Evolutionary conservation across 2,329 filamentous ascomycete genomes (phyloP).

Genomic region (Eurotiales sp.): DNA sequence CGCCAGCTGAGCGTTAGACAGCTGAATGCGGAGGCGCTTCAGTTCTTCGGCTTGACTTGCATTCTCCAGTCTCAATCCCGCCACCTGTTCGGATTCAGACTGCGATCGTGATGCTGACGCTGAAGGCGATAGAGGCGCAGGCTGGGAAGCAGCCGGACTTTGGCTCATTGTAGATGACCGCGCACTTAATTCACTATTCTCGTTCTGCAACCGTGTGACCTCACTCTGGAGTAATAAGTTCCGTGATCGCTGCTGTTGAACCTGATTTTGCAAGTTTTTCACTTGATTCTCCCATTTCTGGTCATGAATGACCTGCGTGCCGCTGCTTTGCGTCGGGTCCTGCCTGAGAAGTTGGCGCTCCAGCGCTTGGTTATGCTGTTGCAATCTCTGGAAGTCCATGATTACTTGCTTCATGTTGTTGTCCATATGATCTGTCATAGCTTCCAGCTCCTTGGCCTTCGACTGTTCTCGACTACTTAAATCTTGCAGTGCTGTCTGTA

Average conservation of each 20-base stretch:
- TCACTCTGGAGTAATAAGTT: background rate
- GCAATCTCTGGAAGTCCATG: background rate
- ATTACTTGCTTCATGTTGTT: background rate
- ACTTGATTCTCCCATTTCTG: background rate
- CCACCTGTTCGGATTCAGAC: background rate
- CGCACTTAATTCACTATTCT: background rate
- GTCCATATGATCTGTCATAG: background rate
- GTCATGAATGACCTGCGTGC: conserved; percentile 4
- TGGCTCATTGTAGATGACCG: background rate
- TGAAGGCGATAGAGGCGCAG: background rate
- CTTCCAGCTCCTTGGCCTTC: background rate
- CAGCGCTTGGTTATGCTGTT: background rate
- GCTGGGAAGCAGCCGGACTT: background rate
- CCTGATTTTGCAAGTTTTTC: background rate
- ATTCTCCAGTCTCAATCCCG: background rate
- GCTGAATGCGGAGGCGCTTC: background rate
- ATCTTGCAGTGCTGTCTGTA: background rate
- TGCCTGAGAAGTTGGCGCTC: background rate
- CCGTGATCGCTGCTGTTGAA: background rate
- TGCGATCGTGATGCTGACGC: background rate
- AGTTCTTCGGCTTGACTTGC: background rate
- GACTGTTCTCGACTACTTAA: background rate
- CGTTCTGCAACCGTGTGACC: background rate
- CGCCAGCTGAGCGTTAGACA: conserved; percentile 1
- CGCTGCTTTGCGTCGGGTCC: background rate